Evolutionary conservation across 2,329 filamentous ascomycete species (phyloP), one percentile per base, ranked within the genome.

Genomic region (Tolypocladium nubicola): DNA sequence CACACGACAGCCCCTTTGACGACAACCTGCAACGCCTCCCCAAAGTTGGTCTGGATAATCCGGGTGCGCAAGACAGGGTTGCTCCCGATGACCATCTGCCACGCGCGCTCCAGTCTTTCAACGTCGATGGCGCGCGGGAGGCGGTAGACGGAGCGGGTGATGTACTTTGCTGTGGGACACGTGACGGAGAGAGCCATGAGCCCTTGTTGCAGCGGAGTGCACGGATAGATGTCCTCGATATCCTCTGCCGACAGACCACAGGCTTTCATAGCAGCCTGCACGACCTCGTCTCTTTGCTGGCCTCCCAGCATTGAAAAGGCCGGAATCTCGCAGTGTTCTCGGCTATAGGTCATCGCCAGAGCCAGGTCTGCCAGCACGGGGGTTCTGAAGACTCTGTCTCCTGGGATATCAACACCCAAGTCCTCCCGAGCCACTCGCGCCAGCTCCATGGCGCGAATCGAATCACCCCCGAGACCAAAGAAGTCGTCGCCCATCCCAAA

Each of bases 391-490:
- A 62, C 56, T n/a, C 54, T 56, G 4, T 56, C 59, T 14, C 61
- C 56, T 3, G 54, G 21, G 4, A 61, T 23, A 14, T 49, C 52
- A 30, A 59, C 10, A 10, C 54, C 52, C 21, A 60, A 16, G 3
- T 40, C 61, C 5, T 61, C 64, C 55, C 71, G 66, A 2, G 71
- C 71, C 38, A 65, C 65, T 1, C 73, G 68, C 1, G 75, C 71
- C 1, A 78, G 63, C 56, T 67, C 71, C 74, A 77, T 78, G 0
- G 75, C 75, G 3, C 67, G 66, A 19, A 78, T 66, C 0, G 76
- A 78, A 64, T 78, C 75, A 6, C 76, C 74, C 1, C 74, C 74
- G 1, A 76, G 66, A 0, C 64, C 63, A 60, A 76, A 73, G 65
- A 76, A 76, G 63, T 67, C 67, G 59, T 72, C 69, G 2, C 67